Base-by-base conservation (phyloP, 495 filamentous ascomycete genomes). In the Collariella sp. region DNA sequence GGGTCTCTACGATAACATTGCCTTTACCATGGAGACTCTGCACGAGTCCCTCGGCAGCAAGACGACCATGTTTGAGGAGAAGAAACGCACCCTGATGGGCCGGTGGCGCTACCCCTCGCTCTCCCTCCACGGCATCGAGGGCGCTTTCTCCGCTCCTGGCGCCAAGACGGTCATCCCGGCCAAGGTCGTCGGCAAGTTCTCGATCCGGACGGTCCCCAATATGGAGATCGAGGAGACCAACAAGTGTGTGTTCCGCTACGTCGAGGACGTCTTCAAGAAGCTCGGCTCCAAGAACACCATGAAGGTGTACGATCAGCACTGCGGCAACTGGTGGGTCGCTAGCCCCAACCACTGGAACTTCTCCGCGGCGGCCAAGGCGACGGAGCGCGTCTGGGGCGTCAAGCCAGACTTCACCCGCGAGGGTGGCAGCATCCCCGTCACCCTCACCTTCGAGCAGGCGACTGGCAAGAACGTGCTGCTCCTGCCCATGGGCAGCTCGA, bases 311-410 rank as follows among this genome's bases (percentile, higher is more conserved):
- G 77, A 91, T 16, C 81, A 87, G 69, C 94, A 99, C 72, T 82
- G 83, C 48, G 93, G 93, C 31, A 96, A 95, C 67, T 99, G 93
- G 93, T 99, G 93, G 93, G 90, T 95, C 23, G 87, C 94, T 19
- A 87, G 83, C 62, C 94, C 93, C 12, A 91, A 93, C 67, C 93
- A 97, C 77, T 96, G 91, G 90, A 99, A 97, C 77, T 99, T 96
- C 72, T 76, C 79, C 22, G 93, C 93, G 19, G 93, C 93, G 9
- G 79, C 83, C 63, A 96, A 95, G 78, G 93, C 93, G 12, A 89
- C 91, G 15, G 82, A 95, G 74, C 79, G 86, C 39, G 94, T 99
- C 20, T 99, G 89, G 74, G 86, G 87, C 18, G 83, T 93, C 43
- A 80, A 91, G 70, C 93, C 93, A 19, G 93, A 99, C 72, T 83